phyloP scores from a whole-genome alignment of 1,284 basidiomycete genomes.

The Puccinia coronata region DNA sequence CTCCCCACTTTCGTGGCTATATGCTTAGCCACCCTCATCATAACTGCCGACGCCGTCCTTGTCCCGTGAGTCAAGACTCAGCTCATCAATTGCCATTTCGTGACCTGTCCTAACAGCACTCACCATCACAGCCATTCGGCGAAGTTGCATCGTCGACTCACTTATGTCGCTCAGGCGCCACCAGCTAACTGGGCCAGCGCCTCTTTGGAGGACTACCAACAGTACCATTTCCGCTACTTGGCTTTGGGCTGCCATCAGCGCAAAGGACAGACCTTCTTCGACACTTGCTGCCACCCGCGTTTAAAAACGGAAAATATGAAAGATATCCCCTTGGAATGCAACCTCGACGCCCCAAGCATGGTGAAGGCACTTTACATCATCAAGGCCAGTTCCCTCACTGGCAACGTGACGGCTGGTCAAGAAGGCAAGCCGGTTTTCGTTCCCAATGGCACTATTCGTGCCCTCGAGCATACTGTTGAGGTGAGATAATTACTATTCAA shows the following conservation, averaged over 20 bases:
- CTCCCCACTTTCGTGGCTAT: background rate
- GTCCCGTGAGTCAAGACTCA: conserved; percentile 17
- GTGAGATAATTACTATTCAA: background rate
- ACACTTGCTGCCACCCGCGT: conserved; percentile 41
- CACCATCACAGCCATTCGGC: conserved; percentile 24
- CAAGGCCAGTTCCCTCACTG: conserved; percentile 24
- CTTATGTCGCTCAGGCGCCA: conserved; percentile 39
- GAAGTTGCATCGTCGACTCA: conserved; percentile 38
- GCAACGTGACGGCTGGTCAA: conserved; percentile 20
- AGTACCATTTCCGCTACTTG: conserved; percentile 41
- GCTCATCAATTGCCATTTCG: background rate
- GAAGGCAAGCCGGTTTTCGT: conserved; percentile 37
- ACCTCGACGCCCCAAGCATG: conserved; percentile 31
- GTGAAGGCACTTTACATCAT: conserved; percentile 33
- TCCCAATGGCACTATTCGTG: conserved; percentile 33
- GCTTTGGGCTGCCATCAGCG: conserved; percentile 30
- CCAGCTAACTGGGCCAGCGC: conserved; percentile 31
- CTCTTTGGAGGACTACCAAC: conserved; percentile 39
- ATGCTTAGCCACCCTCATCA: background rate
- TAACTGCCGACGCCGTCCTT: conserved; percentile 2
- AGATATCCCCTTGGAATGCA: conserved; percentile 40
- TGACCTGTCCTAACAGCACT: background rate
- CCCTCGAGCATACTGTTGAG: background rate
- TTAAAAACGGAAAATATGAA: conserved; percentile 18
- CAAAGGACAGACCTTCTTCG: conserved; percentile 38